Evolutionary conservation across 2,329 filamentous ascomycete genomes (phyloP), one percentile per base, ranked within the genome.

Genomic region (Phialocephala subalpina): DNA sequence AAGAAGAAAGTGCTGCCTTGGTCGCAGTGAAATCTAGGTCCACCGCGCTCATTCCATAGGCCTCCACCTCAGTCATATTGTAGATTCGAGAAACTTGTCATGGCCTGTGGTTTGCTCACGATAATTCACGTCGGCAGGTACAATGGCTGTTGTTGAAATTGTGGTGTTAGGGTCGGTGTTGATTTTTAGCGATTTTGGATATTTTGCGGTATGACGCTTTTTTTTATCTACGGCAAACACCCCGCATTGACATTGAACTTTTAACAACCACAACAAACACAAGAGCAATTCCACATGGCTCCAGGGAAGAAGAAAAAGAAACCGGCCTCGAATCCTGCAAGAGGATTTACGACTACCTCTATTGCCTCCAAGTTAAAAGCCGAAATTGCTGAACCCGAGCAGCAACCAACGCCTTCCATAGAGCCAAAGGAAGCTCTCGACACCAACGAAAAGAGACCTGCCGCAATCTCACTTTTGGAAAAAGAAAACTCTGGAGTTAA

Each of bases 261-360:
- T 49, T 11, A 16, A 60, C 58, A 49, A 60, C 49, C 52, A 61
- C 52, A 62, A 59, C 27, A 61, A 58, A 56, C 56, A 47, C 16
- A 66, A 53, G 22, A 27, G 22, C 25, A 8, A 29, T 52, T 16
- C 38, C 38, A 12, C 47, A 95, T 95, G 92, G 90, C 91, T 64
- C 84, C 83, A 52, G 80, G 82, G 66, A 89, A 84, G 75, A 92
- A 93, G 80, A 97, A 97, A 82, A 97, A 97, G 84, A 98, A 97
- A 86, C 86, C 92, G 63, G 87, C 88, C 29, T 87, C 90, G 36
- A 98, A 97, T 79, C 93, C 94, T 66, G 93, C 94, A 45, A 87
- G 96, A 78, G 96, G 94, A 20, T 97, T 97, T 81, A 93, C 95
- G 70, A 99, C 96, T 5, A 97, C 93, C 14, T 98, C 95, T 1